phyloP scores from a whole-genome alignment of 2,329 filamentous ascomycete genomes.

The Fusarium agapanthi region DNA sequence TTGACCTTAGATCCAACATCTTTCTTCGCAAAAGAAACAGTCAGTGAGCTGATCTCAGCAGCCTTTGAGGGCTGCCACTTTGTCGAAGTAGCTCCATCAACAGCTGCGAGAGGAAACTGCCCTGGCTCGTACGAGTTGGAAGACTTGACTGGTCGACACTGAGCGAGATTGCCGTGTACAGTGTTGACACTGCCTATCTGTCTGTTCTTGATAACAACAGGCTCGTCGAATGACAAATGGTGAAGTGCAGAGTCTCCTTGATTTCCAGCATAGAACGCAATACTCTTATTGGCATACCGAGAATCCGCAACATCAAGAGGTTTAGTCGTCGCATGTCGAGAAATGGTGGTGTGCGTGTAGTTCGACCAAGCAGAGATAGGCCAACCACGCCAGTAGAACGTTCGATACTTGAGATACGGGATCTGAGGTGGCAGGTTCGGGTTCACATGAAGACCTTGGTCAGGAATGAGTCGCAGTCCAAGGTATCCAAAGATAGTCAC shows the following conservation, averaged over 20 bases:
- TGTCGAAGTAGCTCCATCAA: neutral
- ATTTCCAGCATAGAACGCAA: neutral
- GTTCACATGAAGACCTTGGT: neutral
- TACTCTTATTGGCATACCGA: neutral
- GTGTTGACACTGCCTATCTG: neutral
- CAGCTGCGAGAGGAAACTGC: neutral
- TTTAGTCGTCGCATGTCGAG: neutral
- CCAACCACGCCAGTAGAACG: neutral
- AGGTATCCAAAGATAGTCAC: neutral
- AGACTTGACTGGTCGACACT: neutral
- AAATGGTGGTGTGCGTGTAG: neutral
- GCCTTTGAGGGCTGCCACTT: conserved; percentile 5
- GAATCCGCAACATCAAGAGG: neutral
- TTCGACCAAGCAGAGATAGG: conserved; percentile 1
- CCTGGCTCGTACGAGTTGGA: neutral
- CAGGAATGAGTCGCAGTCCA: neutral
- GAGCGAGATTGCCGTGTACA: neutral
- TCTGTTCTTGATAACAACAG: neutral
- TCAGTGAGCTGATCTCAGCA: neutral
- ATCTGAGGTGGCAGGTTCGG: neutral
- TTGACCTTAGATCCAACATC: neutral
- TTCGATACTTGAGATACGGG: neutral
- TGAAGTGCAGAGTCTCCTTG: neutral
- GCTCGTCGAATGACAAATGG: neutral
- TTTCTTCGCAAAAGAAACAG: neutral